Evolutionary conservation across 2,329 filamentous ascomycete genomes (phyloP), one percentile per base, ranked within the genome.

Genomic region (Graphilbum fragrans): DNA sequence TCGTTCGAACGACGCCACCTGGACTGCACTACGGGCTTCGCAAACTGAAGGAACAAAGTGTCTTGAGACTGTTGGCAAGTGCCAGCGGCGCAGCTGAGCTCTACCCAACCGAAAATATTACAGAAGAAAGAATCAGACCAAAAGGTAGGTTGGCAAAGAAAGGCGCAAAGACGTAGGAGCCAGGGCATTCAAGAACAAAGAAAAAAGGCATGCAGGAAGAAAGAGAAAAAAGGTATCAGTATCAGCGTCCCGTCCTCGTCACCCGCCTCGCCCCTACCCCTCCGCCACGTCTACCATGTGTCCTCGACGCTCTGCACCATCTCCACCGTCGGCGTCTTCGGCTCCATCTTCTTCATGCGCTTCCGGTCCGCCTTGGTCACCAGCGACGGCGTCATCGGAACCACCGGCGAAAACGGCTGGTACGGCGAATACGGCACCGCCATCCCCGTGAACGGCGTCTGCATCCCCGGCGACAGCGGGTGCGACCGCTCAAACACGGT

Each of bases 331-430:
- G 77, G 77, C 39, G 74, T 78, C 63, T 77, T 76, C 44, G 74
- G 74, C 50, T 77, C 69, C 55, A 77, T 59, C 55, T 70, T 76
- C 65, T 67, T 75, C 68, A 77, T 78, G 55, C 72, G 67, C 69
- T 80, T 86, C 22, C 82, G 64, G 54, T 88, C 82, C 47, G 75
- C 72, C 58, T 70, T 76, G 20, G 77, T 85, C 16, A 85, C 77
- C 37, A 90, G 61, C 18, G 74, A 76, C n/a, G 84, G 82, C 23
- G 84, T 87, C 38, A 88, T 74, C 1, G 84, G 84, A 39, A 86
- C 71, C 37, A 84, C 67, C 1, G 83, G 82, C 7, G 80, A 82
- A 55, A 80, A 84, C 1, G 84, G 84, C 64, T 88, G 84, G 51
- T 88, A 90, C 0, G 84, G 82, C 42, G 74, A 77, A 58, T 88